Evolutionary conservation across 345 rosid species (phyloP), one percentile per base, ranked within the genome.

Genomic region (Eucalyptus curtisii): DNA sequence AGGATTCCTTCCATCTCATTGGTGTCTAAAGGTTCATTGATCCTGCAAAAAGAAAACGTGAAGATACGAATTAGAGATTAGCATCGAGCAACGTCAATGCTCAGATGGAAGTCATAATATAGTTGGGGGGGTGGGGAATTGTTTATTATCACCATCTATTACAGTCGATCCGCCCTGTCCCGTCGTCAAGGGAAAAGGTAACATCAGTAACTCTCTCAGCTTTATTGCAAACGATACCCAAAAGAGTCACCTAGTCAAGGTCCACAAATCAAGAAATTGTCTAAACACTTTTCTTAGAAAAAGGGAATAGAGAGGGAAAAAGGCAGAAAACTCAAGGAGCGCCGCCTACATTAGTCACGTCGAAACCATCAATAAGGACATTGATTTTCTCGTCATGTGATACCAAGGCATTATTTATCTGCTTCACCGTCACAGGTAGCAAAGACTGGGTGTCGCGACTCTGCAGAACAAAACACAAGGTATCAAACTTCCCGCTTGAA

Each of bases 121-220:
- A 37, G 45, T 5, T 5, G 6, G 19, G 53, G 40, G 19, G 45
- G 24, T 13, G 22, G 7, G 2, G 22, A 68, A 40, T 13, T 30
- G 86, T 89, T 31, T 50, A 87, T 86, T 49, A 55, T 91, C 55
- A 95, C 99, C 99, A 96, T 94, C 93, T 95, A 89, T 93, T 92
- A 91, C 99, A 96, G 66, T 96, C 99, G 89, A 96, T 91, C 89
- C 91, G 92, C 89, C 97, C 98, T 2, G 98, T 97, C 87, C 99
- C 98, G 53, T 96, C 99, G 88, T 97, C 99, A 64, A 96, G 89
- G 40, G 94, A 89, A 88, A 96, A 94, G 47, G 95, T 91, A 86
- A 95, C 92, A 89, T 96, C 96, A 45, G 95, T 94, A 87, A 95
- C 93, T 90, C 95, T 93, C 89, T 94, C 96, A 87, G 97, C 99